Evolutionary conservation across 2,329 filamentous ascomycete species (phyloP), one percentile per base, ranked within the genome.

Genomic region (Curvularia sp.): DNA sequence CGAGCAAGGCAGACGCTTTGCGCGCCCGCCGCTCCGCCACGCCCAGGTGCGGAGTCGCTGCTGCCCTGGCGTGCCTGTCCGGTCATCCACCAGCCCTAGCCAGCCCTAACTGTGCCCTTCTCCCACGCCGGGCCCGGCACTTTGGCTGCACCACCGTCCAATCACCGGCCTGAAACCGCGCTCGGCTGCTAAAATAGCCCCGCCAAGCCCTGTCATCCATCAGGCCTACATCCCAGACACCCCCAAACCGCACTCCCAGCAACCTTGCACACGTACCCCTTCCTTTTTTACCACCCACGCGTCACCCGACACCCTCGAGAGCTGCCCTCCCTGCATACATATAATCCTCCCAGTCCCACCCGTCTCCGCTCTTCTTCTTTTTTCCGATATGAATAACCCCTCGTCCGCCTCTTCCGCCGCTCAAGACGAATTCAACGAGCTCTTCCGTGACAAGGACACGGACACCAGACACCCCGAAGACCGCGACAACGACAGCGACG

Each of bases 401-500:
- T 64, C 69, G 53, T 70, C 71, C 46, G 63, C 39, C 18, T 73
- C 79, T 7, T 8, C 28, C 9, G 28, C 28, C 49, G 81, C 82
- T 55, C 80, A 83, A 69, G 77, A 82, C 64, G 82, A 84, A 77
- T 83, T 82, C 76, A 77, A 83, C 74, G 77, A 80, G 63, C 77
- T 84, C 61, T 77, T 83, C 74, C 70, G 78, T 58, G 77, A 82
- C 69, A 82, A 82, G 71, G 77, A 76, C 67, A 71, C 69, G 43
- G 70, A 75, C n/a, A 67, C 69, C 28, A 65, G 69, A 39, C 81
- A 84, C 59, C 82, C 82, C n/a, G 81, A 82, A 78, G 82, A 83
- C 78, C 65, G 69, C 70, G 52, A 67, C 68, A 64, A 66, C 80
- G 87, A 90, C 77, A 89, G 88, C 75, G 84, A 88, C 75, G 77